phyloP scores from a whole-genome alignment of 2,329 filamentous ascomycete genomes.

The Diplodia intermedia region DNA sequence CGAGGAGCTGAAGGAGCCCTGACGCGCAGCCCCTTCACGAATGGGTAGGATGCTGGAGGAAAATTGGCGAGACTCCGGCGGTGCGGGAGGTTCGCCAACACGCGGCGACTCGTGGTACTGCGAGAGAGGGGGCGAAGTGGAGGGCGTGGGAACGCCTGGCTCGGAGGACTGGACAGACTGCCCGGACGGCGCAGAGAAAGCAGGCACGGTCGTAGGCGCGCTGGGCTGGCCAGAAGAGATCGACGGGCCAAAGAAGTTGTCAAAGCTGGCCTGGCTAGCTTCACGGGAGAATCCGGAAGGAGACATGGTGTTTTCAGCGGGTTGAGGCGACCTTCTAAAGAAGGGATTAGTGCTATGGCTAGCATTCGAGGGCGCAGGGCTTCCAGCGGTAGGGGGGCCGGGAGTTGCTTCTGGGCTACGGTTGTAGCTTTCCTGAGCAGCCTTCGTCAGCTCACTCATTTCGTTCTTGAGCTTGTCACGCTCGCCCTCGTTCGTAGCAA shows the following conservation, averaged over 20 bases:
- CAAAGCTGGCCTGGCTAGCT: conserved; percentile 62
- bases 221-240: conserved; percentile 57
- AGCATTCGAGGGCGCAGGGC: conserved; percentile 67
- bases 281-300: conserved; percentile 56
- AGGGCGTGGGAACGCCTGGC: conserved; percentile 65
- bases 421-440: conserved; percentile 59
- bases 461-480: conserved; percentile 86
- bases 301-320: conserved; percentile 59
- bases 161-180: conserved; percentile 54
- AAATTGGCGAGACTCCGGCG: conserved; percentile 77
- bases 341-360: conserved; percentile 90
- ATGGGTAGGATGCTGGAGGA: conserved; percentile 79
- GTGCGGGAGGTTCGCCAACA: conserved; percentile 66
- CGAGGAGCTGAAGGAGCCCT: conserved; percentile 76
- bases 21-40: conserved; percentile 59
- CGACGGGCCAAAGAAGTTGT: conserved; percentile 82
- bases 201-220: conserved; percentile 49
- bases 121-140: conserved; percentile 66
- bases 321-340: conserved; percentile 71
- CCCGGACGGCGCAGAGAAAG: conserved; percentile 51
- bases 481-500: conserved; percentile 86
- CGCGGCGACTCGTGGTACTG: conserved; percentile 62
- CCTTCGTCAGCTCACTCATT: conserved; percentile 71
- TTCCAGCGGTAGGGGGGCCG: conserved; percentile 58
- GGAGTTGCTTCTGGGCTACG: conserved; percentile 48